A percentile compares a stretch with the other conserved stretches of the same genome.
Evolutionary conservation across 2,329 filamentous ascomycete genomes (phyloP).

Genomic region (Exophiala calicioides): DNA sequence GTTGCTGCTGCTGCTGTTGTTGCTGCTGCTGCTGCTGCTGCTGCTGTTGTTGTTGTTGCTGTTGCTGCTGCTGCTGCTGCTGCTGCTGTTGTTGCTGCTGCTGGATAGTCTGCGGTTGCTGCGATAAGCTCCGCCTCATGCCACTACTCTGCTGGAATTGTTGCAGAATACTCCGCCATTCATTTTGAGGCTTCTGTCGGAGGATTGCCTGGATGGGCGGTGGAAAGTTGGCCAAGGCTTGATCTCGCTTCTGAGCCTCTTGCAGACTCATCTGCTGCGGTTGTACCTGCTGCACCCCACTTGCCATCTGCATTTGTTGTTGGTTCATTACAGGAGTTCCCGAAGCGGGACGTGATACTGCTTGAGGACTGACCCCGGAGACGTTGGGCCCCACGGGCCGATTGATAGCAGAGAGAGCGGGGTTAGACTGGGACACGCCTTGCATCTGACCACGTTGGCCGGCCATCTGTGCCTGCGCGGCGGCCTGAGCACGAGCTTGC

Average conservation of each 20-base stretch:
- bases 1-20: conserved; percentile 7
- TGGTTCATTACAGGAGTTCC: conserved; percentile 28
- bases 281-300: conserved; percentile 17
- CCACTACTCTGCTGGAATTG: conserved; percentile 26
- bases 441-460: conserved; percentile 36
- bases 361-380: conserved; percentile 24
- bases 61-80: conserved; percentile 5
- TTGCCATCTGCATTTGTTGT: conserved; percentile 22
- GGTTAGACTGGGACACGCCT: conserved; percentile 45
- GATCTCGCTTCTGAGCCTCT: conserved; percentile 26
- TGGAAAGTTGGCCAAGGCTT: conserved; percentile 27
- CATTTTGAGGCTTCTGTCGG: conserved; percentile 22
- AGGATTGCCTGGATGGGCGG: conserved; percentile 25
- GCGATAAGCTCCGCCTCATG: conserved; percentile 32
- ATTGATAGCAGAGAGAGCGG: conserved; percentile 42
- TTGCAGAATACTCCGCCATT: conserved; percentile 28
- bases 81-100: conserved; percentile 11
- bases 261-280: conserved; percentile 25
- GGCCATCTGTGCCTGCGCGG: conserved; percentile 37
- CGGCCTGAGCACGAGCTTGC: conserved; percentile 43
- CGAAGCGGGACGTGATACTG: conserved; percentile 22
- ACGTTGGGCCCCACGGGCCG: conserved; percentile 40
- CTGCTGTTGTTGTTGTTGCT: conserved; percentile 9
- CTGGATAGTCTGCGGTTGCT: conserved; percentile 25
- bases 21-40: conserved; percentile 13